Conservation (phyloP, 2,329 filamentous ascomycete species). For the Aureobasidium lini region DNA sequence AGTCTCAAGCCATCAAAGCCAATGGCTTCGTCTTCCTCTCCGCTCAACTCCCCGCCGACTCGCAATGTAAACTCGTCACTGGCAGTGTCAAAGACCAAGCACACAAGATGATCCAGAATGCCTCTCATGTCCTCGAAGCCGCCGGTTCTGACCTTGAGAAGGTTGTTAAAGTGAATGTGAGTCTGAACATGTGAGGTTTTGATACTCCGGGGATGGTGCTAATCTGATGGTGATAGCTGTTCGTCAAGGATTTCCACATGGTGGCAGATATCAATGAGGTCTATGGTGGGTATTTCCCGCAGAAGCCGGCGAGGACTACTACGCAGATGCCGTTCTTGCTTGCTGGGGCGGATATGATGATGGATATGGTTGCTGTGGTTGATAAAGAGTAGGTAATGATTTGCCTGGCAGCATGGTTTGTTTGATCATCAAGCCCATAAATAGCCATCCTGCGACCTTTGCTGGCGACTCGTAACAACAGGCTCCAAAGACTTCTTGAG, state of each 20-base stretch:
- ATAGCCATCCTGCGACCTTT: no score
- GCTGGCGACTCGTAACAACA: no score
- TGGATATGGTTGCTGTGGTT: conserved; percentile 5
- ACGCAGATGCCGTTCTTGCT: background rate
- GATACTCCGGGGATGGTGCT: no score
- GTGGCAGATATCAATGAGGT: conserved; percentile 1
- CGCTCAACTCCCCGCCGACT: background rate
- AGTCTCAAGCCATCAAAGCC: conserved; percentile 12
- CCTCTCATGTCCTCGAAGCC: background rate
- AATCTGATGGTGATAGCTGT: background rate
- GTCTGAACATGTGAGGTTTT: background rate
- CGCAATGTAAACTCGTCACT: background rate
- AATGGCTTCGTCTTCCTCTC: conserved; percentile 12
- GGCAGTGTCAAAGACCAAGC: background rate
- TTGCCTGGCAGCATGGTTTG: no score
- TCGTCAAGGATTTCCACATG: background rate
- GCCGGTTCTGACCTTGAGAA: background rate
- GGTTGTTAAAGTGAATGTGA: conserved; percentile 8
- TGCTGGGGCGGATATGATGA: conserved; percentile 2
- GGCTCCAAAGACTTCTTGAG: no score
- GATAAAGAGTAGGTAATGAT: background rate
- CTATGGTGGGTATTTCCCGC: background rate
- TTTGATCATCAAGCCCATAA: no score
- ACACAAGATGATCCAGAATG: conserved; percentile 8
- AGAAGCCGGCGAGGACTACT: conserved; percentile 4